Evolutionary conservation across 768 basidiomycete species (phyloP).

Genomic region (Suillus discolor): DNA sequence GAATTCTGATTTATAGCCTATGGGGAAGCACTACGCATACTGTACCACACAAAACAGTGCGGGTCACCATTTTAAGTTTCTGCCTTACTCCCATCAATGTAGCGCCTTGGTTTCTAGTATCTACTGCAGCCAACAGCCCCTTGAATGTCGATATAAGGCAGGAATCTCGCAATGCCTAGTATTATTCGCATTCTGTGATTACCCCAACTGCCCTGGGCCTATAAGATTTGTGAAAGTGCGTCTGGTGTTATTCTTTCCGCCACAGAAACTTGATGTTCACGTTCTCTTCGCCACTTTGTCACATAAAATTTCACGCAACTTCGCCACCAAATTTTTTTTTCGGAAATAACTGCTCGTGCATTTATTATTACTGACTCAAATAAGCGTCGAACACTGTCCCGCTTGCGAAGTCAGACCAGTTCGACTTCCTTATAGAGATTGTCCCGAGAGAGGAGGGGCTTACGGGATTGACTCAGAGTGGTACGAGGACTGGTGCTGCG

Average conservation of each 20-base stretch:
- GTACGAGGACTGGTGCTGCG: not conserved
- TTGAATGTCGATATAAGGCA: not conserved
- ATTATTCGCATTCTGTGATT: not conserved
- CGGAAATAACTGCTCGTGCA: slow-evolving; percentile 94
- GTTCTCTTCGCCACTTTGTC: not conserved
- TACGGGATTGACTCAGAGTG: slow-evolving; percentile 22
- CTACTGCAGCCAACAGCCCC: no score
- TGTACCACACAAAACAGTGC: not conserved
- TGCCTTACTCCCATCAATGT: no score
- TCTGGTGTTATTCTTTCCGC: slow-evolving; percentile 19
- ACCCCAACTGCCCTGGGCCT: not conserved
- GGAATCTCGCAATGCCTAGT: not conserved
- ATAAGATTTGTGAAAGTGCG: slow-evolving; percentile 83
- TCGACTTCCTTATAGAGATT: slow-evolving; percentile 97
- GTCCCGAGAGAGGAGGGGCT: slow-evolving; percentile 79
- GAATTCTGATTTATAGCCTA: no score
- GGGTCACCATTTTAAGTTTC: not conserved
- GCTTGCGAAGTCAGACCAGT: slow-evolving; percentile 93
- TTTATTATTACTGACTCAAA: slow-evolving; percentile 95
- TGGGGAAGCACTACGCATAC: slow-evolving; percentile 76
- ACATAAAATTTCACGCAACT: slow-evolving; percentile 3
- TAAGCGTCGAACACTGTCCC: slow-evolving; percentile 93
- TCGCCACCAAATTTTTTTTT: slow-evolving; percentile 72
- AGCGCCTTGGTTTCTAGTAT: not conserved
- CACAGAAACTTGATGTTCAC: not conserved